Conservation (phyloP, 805 yeast genomes). For the Naumovozyma castellii region DNA sequence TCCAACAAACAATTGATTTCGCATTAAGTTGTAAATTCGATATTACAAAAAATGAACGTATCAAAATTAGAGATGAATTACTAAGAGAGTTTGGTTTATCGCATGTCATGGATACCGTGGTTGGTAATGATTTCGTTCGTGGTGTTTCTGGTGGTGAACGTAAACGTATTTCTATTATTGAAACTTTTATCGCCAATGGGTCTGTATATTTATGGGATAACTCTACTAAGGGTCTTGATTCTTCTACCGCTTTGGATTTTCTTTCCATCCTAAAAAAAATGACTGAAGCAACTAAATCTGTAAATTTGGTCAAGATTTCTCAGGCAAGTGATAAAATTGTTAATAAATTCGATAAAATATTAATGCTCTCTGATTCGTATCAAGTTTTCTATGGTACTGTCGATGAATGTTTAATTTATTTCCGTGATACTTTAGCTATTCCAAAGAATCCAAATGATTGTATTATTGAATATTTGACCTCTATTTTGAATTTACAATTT, state of each 20-base stretch:
- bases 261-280: constrained; percentile 36
- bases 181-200: constrained; percentile 39
- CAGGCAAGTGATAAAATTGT: constrained; percentile 43
- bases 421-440: constrained; percentile 41
- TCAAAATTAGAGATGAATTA: constrained; percentile 19
- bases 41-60: constrained; percentile 21
- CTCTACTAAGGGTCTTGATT: constrained; percentile 43
- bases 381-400: constrained; percentile 41
- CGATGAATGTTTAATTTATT: constrained; percentile 37
- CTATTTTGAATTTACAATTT: constrained; percentile 38
- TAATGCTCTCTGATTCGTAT: constrained; percentile 38
- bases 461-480: constrained; percentile 54
- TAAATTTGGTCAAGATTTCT: constrained; percentile 39
- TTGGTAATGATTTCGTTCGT: constrained; percentile 53
- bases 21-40: constrained; percentile 40
- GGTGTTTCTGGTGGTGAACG: constrained; percentile 66
- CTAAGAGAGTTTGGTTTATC: constrained; percentile 34
- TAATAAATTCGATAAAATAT: constrained; percentile 40
- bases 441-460: constrained; percentile 48
- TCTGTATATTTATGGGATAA: constrained; percentile 46
- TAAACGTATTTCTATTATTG: constrained; percentile 59
- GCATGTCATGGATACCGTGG: constrained; percentile 50
- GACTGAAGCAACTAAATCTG: constrained; percentile 32
- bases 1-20: constrained; percentile 46
- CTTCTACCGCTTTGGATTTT: constrained; percentile 42